Conservation (phyloP, 345 rosid species). For the Nasturtium officinale region DNA sequence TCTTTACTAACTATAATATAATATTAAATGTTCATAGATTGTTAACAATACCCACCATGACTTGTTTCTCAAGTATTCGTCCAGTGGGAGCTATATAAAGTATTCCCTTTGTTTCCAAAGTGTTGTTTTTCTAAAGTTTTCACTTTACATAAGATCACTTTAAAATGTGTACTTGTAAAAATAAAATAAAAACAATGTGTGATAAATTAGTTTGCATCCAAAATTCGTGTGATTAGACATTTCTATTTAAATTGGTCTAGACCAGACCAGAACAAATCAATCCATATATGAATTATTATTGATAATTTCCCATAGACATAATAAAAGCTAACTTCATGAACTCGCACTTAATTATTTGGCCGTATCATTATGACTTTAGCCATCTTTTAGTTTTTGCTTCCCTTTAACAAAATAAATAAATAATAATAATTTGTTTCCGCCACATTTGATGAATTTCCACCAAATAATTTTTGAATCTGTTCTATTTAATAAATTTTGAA, state of each 20-base stretch:
- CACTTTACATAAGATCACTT: neutral
- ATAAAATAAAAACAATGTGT: neutral
- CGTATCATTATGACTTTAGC: neutral
- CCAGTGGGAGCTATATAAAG: neutral
- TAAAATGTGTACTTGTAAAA: no score
- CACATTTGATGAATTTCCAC: neutral
- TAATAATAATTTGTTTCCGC: neutral
- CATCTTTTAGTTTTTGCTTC: neutral
- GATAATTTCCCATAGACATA: neutral
- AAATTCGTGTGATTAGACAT: neutral
- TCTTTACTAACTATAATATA: neutral
- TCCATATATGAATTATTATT: neutral
- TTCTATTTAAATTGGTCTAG: neutral
- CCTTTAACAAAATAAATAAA: neutral
- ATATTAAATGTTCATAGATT: neutral
- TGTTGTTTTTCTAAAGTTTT: neutral
- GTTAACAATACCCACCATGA: slow-evolving; percentile 13
- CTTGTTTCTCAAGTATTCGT: slow-evolving; percentile 6
- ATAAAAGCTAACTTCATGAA: neutral
- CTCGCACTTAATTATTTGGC: neutral
- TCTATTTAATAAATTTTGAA: no score
- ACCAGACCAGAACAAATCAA: neutral
- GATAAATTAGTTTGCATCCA: neutral
- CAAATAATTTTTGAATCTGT: no score
- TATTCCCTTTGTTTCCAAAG: neutral